Percentiles rank a stretch among this genome's conserved stretches.
phyloP scores from a whole-genome alignment of 2,329 filamentous ascomycete genomes.

The Trichophyton verrucosum region DNA sequence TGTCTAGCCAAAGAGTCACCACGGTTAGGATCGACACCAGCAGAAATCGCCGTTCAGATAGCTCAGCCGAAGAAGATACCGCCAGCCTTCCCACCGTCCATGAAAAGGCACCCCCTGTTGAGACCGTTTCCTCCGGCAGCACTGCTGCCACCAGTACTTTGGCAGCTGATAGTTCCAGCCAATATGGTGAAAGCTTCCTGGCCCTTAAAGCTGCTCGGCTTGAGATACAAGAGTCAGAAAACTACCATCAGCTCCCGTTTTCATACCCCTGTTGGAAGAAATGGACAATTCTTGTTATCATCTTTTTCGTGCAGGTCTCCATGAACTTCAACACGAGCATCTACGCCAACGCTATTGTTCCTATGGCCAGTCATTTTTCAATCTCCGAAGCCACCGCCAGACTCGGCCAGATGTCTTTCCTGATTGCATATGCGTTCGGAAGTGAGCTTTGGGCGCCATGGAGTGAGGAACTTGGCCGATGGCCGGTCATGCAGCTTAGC shows the following conservation, averaged over 20 bases:
- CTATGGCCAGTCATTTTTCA: conserved; percentile 52
- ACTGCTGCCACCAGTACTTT: neutral
- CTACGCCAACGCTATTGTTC: conserved; percentile 54
- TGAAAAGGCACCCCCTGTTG: neutral
- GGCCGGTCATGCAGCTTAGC: conserved; percentile 59
- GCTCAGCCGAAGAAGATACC: neutral
- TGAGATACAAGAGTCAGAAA: conserved; percentile 42
- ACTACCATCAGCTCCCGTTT: conserved; percentile 53
- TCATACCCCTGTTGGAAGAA: conserved; percentile 51
- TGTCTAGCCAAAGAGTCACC: neutral
- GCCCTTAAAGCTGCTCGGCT: neutral
- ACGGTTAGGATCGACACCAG: neutral
- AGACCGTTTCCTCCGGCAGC: neutral
- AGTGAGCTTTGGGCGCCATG: conserved; percentile 81
- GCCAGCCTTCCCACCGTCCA: neutral
- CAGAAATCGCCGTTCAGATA: neutral
- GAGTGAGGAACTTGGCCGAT: conserved; percentile 69
- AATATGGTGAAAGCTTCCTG: neutral
- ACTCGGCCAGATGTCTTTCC: conserved; percentile 61
- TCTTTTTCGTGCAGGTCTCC: conserved; percentile 58
- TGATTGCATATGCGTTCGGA: conserved; percentile 68
- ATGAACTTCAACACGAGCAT: conserved; percentile 69
- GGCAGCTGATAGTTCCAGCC: neutral
- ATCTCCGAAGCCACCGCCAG: conserved; percentile 56
- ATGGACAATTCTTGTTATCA: conserved; percentile 55